Base-by-base conservation (phyloP, 192 early-diverging fungal species). In the Geranomyces michiganensis region DNA sequence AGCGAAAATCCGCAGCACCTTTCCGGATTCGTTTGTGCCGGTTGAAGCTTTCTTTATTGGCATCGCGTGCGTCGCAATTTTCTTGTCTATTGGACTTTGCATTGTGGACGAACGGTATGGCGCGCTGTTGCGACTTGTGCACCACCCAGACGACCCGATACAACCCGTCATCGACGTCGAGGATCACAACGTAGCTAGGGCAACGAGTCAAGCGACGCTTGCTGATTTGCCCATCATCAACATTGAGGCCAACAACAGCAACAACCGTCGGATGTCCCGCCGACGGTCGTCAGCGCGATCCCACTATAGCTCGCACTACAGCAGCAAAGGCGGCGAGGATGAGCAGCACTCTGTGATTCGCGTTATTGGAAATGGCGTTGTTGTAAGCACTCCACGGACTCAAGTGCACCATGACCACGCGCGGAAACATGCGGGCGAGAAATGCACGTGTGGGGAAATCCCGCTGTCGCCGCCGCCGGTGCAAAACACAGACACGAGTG, bases 281-380 rank as follows among this genome's bases (percentile, higher is more conserved):
- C 51, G 51, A 55, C 3, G 51, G 26, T n/a, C 21, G 3, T 27
- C 51, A 2, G 19, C 51, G 21, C 3, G 21, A 7, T 55, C 51
- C 3, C 19, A 24, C 51, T n/a, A n/a, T n/a, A 55, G 51, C 51
- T 55, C 51, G 51, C 36, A 41, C 10, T 41, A 41, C 36, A 41
- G 36, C 24, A 17, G 21, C 31, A 41, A 41, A 41, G 51, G 51
- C 15, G 19, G 7, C 3, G 26, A n/a, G 6, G 51, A 55, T 55
- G 21, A 55, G 21, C 36, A 41, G 36, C 3, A 3, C 36, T 7
- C 36, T 41, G 26, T 55, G 26, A 65, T 62, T n/a, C 76, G 56
- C 21, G 81, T 82, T 2, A 67, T 80, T 0, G 75, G 78, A 19
- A 73, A 77, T 36, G 81, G 78, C 2, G 53, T 80, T 43, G 56